Evolutionary conservation across 1,284 basidiomycete species (phyloP).

Genomic region (Pterula multifida): DNA sequence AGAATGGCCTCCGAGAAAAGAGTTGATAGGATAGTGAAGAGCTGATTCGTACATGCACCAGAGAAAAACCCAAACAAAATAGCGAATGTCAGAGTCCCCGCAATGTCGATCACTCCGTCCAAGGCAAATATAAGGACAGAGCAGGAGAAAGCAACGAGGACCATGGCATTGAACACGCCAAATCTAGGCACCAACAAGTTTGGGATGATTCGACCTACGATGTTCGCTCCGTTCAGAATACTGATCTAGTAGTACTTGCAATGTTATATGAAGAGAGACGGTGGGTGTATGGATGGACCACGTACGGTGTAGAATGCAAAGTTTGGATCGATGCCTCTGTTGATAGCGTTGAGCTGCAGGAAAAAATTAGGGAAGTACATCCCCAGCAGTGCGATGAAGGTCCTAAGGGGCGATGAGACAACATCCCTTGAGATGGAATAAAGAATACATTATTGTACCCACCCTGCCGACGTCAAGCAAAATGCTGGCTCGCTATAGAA

Average conservation of each 20-base stretch:
- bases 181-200: constrained; percentile 21
- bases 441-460: constrained; percentile 6
- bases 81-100: constrained; percentile 30
- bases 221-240: constrained; percentile 29
- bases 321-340: constrained; percentile 21
- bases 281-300: constrained; percentile 6
- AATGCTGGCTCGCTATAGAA: constrained; percentile 24
- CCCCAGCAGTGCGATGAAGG: constrained; percentile 20
- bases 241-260: constrained; percentile 20
- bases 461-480: constrained; percentile 23
- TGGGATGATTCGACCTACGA: constrained; percentile 26
- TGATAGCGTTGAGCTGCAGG: constrained; percentile 29
- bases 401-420: constrained; percentile 13
- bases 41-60: constrained; percentile 30
- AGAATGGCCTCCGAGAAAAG: constrained; percentile 16
- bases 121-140: constrained; percentile 28
- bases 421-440: background rate
- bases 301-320: constrained; percentile 29
- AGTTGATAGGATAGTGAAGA: constrained; percentile 20
- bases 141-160: constrained; percentile 20
- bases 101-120: constrained; percentile 24
- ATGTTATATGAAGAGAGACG: constrained; percentile 2
- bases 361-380: constrained; percentile 34
- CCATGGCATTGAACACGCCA: constrained; percentile 29
- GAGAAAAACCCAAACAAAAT: constrained; percentile 39